These are phyloP conservation scores for Trypanosoma platydactyli DNA, from an alignment of 208 protist genomes.

Conservation along the genomic window DNA sequence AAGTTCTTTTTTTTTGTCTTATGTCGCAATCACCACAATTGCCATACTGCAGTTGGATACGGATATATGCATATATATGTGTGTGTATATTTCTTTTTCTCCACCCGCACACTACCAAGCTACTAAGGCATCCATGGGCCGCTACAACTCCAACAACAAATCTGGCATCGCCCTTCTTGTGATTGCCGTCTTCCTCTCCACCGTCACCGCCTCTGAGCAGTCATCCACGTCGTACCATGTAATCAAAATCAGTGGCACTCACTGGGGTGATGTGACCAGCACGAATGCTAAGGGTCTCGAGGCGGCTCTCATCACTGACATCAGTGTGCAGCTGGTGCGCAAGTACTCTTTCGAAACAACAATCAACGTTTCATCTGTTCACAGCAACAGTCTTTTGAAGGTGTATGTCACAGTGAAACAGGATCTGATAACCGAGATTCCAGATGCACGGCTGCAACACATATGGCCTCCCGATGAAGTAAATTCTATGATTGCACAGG, in stretches of 20 bases:
- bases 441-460: slow-evolving; percentile 8
- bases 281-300: background rate
- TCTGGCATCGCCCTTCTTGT: background rate
- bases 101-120: too few species aligned
- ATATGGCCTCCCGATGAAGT: slow-evolving; percentile 27
- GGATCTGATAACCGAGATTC: background rate
- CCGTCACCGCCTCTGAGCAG: background rate
- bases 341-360: slow-evolving; percentile 21
- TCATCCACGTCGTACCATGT: slow-evolving; percentile 15
- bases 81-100: too few species aligned
- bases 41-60: too few species aligned
- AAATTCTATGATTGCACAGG: slow-evolving; percentile 28
- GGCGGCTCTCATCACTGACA: slow-evolving; percentile 9
- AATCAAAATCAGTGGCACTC: slow-evolving; percentile 11
- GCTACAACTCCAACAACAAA: background rate
- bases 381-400: background rate
- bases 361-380: slow-evolving; percentile 1
- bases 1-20: too few species aligned
- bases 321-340: slow-evolving; percentile 5
- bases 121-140: too few species aligned
- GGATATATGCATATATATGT: too few species aligned
- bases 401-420: slow-evolving; percentile 15
- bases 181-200: background rate
- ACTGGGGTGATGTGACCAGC: slow-evolving; percentile 5
- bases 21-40: too few species aligned